Conservation (phyloP, 257 asterid genomes). For the Cinchona pubescens region DNA sequence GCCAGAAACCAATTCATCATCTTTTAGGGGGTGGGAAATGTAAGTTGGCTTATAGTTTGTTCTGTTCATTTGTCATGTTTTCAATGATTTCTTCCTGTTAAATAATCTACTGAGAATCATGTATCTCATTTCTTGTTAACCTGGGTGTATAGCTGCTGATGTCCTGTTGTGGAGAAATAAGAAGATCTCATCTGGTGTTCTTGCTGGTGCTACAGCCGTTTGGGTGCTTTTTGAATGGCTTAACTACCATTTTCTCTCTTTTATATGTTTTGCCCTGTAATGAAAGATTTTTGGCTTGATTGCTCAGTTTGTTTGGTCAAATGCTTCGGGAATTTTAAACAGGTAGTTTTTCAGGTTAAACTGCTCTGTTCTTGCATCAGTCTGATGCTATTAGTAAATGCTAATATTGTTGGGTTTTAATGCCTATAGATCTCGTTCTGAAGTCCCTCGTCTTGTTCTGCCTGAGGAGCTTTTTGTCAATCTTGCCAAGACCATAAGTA, state of each 20-base stretch:
- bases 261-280: slow-evolving; percentile 56
- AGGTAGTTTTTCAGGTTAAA: slow-evolving; percentile 25
- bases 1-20: slow-evolving; percentile 72
- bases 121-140: background rate
- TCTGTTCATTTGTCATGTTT: background rate
- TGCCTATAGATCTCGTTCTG: slow-evolving; percentile 45
- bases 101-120: background rate
- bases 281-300: slow-evolving; percentile 47
- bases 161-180: slow-evolving; percentile 84
- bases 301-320: slow-evolving; percentile 62
- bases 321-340: slow-evolving; percentile 51
- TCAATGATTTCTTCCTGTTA: background rate
- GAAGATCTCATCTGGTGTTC: slow-evolving; percentile 67
- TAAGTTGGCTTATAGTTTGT: slow-evolving; percentile 23
- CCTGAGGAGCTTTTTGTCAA: slow-evolving; percentile 53
- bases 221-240: slow-evolving; percentile 94
- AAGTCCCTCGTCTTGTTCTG: slow-evolving; percentile 52
- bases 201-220: slow-evolving; percentile 55
- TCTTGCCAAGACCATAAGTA: slow-evolving; percentile 51
- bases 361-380: slow-evolving; percentile 13
- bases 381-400: slow-evolving; percentile 9
- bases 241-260: slow-evolving; percentile 66
- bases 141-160: slow-evolving; percentile 65
- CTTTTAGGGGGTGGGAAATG: slow-evolving; percentile 86
- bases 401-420: slow-evolving; percentile 5